These are phyloP conservation scores for Pichia nanzhaoensis DNA, from an alignment of 805 yeast genomes.

Conservation along the genomic window DNA sequence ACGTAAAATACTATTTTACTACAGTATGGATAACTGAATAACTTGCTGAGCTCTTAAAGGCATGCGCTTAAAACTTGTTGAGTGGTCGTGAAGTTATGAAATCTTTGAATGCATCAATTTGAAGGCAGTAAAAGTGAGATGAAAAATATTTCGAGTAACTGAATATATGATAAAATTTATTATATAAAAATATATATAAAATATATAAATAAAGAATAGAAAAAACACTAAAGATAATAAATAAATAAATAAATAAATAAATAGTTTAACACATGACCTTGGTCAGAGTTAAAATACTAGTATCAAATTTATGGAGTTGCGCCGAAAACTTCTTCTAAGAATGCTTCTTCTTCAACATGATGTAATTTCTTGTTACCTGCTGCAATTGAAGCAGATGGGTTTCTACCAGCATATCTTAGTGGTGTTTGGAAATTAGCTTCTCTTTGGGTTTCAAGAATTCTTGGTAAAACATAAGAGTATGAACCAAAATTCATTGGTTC, in stretches of 20 bases:
- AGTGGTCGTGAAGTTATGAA: too few relatives aligned
- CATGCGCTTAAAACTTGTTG: too few relatives aligned
- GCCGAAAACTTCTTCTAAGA: constrained; percentile 69
- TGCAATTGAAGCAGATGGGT: constrained; percentile 97
- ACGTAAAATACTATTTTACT: too few relatives aligned
- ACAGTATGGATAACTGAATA: too few relatives aligned
- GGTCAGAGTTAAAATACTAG: background rate
- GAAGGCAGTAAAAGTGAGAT: background rate
- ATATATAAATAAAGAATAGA: constrained; percentile 1
- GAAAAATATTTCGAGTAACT: background rate
- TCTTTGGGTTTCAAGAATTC: constrained; percentile 67
- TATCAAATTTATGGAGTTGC: constrained; percentile 1
- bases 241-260: constrained; percentile 2
- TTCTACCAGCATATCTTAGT: constrained; percentile 92
- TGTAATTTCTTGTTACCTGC: constrained; percentile 93
- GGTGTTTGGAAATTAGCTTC: constrained; percentile 59
- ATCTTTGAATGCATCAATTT: background rate
- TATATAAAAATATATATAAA: constrained; percentile 4
- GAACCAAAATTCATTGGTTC: constrained; percentile 98
- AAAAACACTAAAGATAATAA: background rate
- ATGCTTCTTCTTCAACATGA: constrained; percentile 77
- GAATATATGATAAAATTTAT: background rate
- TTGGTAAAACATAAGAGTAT: constrained; percentile 74
- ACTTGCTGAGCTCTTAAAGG: too few relatives aligned
- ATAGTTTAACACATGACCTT: background rate